A percentile compares a stretch with the other conserved stretches of the same genome.
These are phyloP conservation scores for Cladorrhinum samala DNA, from an alignment of 495 filamentous ascomycete species.

Conservation along the genomic window DNA sequence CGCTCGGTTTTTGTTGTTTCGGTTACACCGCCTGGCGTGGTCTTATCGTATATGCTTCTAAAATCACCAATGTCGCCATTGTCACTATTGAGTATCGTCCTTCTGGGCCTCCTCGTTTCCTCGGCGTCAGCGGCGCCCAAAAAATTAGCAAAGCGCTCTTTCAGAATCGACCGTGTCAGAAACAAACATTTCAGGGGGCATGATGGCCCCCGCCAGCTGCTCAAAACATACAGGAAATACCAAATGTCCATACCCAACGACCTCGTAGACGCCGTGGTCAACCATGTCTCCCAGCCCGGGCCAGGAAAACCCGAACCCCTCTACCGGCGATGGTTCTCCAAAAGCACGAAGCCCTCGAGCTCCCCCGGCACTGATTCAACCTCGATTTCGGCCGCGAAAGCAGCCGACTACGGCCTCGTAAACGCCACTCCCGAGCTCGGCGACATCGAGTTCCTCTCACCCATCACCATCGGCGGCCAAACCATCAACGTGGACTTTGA, in stretches of 20 bases:
- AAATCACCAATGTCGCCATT: slow-evolving; percentile 31
- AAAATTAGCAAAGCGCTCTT: slow-evolving; percentile 40
- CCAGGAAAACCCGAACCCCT: background rate
- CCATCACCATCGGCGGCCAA: slow-evolving; percentile 68
- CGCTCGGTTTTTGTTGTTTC: background rate
- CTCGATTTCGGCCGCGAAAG: background rate
- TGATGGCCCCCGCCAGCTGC: slow-evolving; percentile 51
- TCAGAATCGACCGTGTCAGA: slow-evolving; percentile 53
- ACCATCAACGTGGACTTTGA: slow-evolving; percentile 73
- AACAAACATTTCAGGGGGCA: slow-evolving; percentile 45
- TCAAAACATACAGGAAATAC: slow-evolving; percentile 61
- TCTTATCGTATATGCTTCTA: slow-evolving; percentile 9
- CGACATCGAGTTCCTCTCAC: slow-evolving; percentile 65
- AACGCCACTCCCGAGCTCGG: slow-evolving; percentile 53
- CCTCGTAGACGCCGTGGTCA: slow-evolving; percentile 33
- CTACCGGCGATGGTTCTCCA: slow-evolving; percentile 11
- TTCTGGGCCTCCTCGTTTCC: slow-evolving; percentile 35
- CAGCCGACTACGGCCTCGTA: slow-evolving; percentile 44
- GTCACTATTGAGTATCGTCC: slow-evolving; percentile 27
- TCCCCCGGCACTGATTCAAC: too few relatives aligned
- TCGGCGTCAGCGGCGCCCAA: slow-evolving; percentile 37
- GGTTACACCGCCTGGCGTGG: slow-evolving; percentile 18
- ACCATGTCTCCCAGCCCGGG: too few relatives aligned
- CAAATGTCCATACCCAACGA: slow-evolving; percentile 43
- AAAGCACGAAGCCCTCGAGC: slow-evolving; percentile 9